Base-by-base conservation (phyloP, 1,284 basidiomycete genomes). In the Rhodotorula sp. region DNA sequence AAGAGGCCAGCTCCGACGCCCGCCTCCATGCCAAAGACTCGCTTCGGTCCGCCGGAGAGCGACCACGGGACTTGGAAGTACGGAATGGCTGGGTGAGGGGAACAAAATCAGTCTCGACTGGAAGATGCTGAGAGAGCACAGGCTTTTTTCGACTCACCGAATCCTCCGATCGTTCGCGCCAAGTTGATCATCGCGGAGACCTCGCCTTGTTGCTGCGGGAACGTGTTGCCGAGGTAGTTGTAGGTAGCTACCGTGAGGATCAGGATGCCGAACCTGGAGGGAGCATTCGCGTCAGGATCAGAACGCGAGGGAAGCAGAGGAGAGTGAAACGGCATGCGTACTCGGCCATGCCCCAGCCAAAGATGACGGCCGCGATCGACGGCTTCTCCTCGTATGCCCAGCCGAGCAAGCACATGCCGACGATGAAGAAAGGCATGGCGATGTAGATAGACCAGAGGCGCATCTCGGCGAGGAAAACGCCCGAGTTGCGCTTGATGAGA, bases 381-480 rank as follows among this genome's bases (percentile, higher is more conserved):
- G 88, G 79, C 70, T 87, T 84, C 54, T 86, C 84, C 76, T 89
- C 83, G 63, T 88, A 80, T 0, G 86, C 85, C 6, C 87, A 88
- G 5, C 89, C 83, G 6, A 75, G 66, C 1, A 85, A 78, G 55
- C 89, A 80, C 73, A 88, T 87, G 1, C 89, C 88, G 59, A 83
- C 85, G 67, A 90, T 81, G 75, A 42, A 64, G 24, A 49, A 30
- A 0, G 26, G 45, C 24, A 56, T 55, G 17, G 33, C 51, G 45
- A 54, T 33, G 65, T 48, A 89, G 71, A 86, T 86, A 4, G 87
- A 83, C 89, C 89, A 89, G 14, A 89, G 81, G 53, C 88, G 86
- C 74, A 80, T 84, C 78, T 90, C 88, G 6, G 89, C 87, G 75
- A 87, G 85, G 79, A 90, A 90, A 46, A 90, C 86, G 72, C 89